Evolutionary conservation across 257 asterid genomes (phyloP).

Genomic region (Salvia hispanica): DNA sequence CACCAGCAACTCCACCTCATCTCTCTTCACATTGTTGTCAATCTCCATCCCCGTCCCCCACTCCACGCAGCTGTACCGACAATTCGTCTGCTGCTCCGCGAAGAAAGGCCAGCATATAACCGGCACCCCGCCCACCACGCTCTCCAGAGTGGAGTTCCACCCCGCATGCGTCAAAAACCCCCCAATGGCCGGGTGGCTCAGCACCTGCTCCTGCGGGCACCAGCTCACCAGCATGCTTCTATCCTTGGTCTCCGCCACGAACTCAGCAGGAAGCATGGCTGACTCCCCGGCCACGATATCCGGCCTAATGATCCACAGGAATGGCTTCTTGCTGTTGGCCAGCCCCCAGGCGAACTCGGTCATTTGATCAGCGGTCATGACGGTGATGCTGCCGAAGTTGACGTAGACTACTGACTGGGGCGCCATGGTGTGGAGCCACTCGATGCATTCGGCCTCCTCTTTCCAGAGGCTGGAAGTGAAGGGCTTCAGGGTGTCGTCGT

Average conservation of each 20-base stretch:
- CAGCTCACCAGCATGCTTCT: constrained; percentile 34
- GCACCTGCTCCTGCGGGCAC: constrained; percentile 65
- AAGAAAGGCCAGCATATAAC: constrained; percentile 79
- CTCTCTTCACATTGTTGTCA: constrained; percentile 47
- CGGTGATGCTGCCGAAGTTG: constrained; percentile 60
- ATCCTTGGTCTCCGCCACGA: constrained; percentile 41
- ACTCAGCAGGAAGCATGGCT: constrained; percentile 52
- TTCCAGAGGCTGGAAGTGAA: constrained; percentile 50
- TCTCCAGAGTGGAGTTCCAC: constrained; percentile 67
- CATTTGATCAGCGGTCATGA: constrained; percentile 45
- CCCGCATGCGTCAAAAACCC: constrained; percentile 66
- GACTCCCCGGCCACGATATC: constrained; percentile 48
- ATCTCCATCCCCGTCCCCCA: constrained; percentile 64
- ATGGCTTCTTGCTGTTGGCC: constrained; percentile 44
- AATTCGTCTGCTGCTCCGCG: constrained; percentile 69
- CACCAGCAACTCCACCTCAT: constrained; percentile 44
- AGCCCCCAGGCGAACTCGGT: constrained; percentile 63
- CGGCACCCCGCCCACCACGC: constrained; percentile 57
- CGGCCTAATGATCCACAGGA: constrained; percentile 58
- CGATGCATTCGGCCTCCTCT: constrained; percentile 42
- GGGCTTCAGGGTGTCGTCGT: constrained; percentile 22
- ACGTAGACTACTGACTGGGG: constrained; percentile 53
- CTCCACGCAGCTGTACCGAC: constrained; percentile 46
- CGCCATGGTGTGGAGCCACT: constrained; percentile 45
- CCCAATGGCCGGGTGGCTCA: constrained; percentile 48